These are phyloP conservation scores for Solanum virginianum DNA, from an alignment of 257 asterid species.

Conservation along the genomic window DNA sequence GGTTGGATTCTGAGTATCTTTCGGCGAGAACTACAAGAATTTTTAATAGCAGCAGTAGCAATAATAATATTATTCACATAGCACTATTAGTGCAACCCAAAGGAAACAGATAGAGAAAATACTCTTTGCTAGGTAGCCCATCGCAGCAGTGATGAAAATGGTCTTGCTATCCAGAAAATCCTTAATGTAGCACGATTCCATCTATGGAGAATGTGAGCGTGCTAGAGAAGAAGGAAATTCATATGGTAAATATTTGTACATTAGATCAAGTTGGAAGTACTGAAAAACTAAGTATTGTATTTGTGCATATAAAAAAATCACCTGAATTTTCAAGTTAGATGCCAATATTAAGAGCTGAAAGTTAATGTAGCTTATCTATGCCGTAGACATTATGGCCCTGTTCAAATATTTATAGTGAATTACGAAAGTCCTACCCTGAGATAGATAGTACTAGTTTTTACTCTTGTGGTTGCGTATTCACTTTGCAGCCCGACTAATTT, in stretches of 20 bases:
- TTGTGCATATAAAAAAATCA: not conserved
- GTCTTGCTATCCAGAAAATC: not conserved
- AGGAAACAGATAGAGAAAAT: not conserved
- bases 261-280: not conserved
- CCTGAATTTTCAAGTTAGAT: not conserved
- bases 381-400: not conserved
- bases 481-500: no score
- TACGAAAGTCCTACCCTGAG: not conserved
- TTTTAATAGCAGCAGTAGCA: not conserved
- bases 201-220: not conserved
- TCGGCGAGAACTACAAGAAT: slow-evolving; percentile 24
- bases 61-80: not conserved
- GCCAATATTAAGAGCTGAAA: not conserved
- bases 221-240: not conserved
- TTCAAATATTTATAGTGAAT: not conserved
- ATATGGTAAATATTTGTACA: not conserved
- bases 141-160: not conserved
- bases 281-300: not conserved
- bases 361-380: not conserved
- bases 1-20: slow-evolving; percentile 46
- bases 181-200: not conserved
- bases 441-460: not conserved
- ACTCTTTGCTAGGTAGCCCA: not conserved
- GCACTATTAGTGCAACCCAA: not conserved
- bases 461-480: not conserved